Percentiles rank a stretch among this genome's conserved stretches.
Evolutionary conservation across 768 basidiomycete genomes (phyloP).

Genomic region (Solioccasus polychromus): DNA sequence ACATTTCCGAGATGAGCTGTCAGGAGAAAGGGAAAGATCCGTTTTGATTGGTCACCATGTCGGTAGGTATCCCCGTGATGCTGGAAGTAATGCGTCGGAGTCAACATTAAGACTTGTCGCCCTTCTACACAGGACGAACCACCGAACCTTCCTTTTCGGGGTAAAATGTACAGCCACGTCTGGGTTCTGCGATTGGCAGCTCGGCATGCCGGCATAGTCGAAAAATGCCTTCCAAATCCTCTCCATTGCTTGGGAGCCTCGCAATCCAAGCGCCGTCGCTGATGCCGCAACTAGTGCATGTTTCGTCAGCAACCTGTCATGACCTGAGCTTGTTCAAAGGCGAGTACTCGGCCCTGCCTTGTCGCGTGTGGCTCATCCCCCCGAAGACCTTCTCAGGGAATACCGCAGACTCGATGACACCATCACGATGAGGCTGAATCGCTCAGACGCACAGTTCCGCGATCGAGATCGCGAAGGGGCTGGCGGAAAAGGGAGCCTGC

Average conservation of each 20-base stretch:
- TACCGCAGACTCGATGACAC: slow-evolving; percentile 79
- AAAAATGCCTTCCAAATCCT: slow-evolving; percentile 40
- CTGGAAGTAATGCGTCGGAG: neutral
- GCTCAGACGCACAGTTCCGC: slow-evolving; percentile 70
- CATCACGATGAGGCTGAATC: slow-evolving; percentile 77
- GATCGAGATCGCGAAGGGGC: slow-evolving; percentile 61
- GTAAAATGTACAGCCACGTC: slow-evolving; percentile 12
- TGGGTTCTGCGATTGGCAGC: slow-evolving; percentile 22
- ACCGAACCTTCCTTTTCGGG: slow-evolving; percentile 34
- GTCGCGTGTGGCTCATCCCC: slow-evolving; percentile 14
- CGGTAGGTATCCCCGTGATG: neutral
- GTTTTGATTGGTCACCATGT: neutral
- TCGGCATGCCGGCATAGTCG: slow-evolving; percentile 28
- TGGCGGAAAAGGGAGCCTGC: slow-evolving; percentile 47
- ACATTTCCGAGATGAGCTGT: slow-evolving; percentile 24
- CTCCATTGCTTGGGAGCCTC: slow-evolving; percentile 60
- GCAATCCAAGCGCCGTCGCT: slow-evolving; percentile 64
- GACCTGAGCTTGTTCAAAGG: slow-evolving; percentile 78
- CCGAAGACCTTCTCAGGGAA: slow-evolving; percentile 73
- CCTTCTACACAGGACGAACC: slow-evolving; percentile 3
- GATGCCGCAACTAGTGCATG: slow-evolving; percentile 62
- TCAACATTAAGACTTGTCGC: neutral
- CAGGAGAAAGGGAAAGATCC: slow-evolving; percentile 5
- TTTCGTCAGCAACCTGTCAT: slow-evolving; percentile 70
- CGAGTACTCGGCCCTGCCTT: slow-evolving; percentile 9